These are phyloP conservation scores for Blastobotrys proliferans DNA, from an alignment of 1,139 yeast species.

Conservation along the genomic window DNA sequence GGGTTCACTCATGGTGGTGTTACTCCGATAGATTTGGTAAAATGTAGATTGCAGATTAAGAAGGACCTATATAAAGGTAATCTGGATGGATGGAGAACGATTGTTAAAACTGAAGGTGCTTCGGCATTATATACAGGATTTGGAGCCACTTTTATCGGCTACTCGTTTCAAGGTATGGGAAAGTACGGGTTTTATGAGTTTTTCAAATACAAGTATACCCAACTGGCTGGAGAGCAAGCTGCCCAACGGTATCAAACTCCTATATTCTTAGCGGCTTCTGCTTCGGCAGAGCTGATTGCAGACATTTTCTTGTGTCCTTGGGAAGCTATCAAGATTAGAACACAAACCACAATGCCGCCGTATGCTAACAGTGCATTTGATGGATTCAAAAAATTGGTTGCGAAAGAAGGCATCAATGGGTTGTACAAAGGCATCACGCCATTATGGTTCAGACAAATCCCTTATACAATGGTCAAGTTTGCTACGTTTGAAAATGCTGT, in stretches of 20 bases:
- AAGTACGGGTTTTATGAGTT: slow-evolving; percentile 91
- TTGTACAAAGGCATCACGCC: slow-evolving; percentile 86
- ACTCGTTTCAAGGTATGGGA: slow-evolving; percentile 93
- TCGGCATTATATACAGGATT: slow-evolving; percentile 78
- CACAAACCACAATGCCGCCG: slow-evolving; percentile 90
- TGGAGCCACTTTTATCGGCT: slow-evolving; percentile 88
- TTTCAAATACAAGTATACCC: slow-evolving; percentile 74
- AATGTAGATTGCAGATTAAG: slow-evolving; percentile 87
- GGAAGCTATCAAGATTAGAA: slow-evolving; percentile 88
- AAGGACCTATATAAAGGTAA: slow-evolving; percentile 67
- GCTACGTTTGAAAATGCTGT: slow-evolving; percentile 90
- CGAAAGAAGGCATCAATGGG: slow-evolving; percentile 65
- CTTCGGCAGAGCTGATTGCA: slow-evolving; percentile 88
- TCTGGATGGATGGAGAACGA: slow-evolving; percentile 71
- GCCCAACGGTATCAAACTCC: slow-evolving; percentile 69
- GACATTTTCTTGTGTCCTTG: slow-evolving; percentile 86
- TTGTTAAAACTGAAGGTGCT: slow-evolving; percentile 65
- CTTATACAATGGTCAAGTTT: slow-evolving; percentile 95
- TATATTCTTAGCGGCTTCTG: slow-evolving; percentile 77
- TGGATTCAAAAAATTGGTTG: slow-evolving; percentile 62
- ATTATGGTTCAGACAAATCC: slow-evolving; percentile 91
- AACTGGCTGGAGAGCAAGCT: slow-evolving; percentile 58
- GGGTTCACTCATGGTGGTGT: slow-evolving; percentile 94
- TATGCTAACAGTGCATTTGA: slow-evolving; percentile 58
- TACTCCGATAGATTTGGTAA: slow-evolving; percentile 88